These are phyloP conservation scores for Pyricularia pennisetigena DNA, from an alignment of 2,329 filamentous ascomycete genomes.

Conservation along the genomic window DNA sequence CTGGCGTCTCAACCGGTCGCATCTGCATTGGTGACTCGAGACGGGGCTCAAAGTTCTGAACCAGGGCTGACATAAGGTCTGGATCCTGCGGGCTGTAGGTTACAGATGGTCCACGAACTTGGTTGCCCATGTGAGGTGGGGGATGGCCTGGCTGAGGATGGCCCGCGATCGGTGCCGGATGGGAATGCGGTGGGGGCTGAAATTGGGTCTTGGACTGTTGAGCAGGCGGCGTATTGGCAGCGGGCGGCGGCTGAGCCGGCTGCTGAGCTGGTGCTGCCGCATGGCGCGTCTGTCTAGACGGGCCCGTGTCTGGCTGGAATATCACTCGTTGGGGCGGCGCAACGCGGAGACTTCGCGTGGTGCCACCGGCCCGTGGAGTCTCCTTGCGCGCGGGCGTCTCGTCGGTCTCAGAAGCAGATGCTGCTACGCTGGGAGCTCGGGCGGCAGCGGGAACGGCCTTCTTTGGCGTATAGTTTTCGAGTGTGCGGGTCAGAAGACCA, in stretches of 20 bases:
- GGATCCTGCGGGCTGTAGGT: slow-evolving; percentile 42
- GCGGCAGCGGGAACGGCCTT: slow-evolving; percentile 22
- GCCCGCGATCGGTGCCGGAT: slow-evolving; percentile 13
- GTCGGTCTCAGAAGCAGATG: slow-evolving; percentile 37
- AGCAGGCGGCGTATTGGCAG: slow-evolving; percentile 16
- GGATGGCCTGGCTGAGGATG: slow-evolving; percentile 11
- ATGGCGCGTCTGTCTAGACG: slow-evolving; percentile 56
- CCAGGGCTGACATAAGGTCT: slow-evolving; percentile 48
- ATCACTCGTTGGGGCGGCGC: slow-evolving; percentile 78
- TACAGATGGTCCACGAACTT: slow-evolving; percentile 31
- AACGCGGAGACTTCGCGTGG: slow-evolving; percentile 61
- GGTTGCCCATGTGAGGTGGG: slow-evolving; percentile 15
- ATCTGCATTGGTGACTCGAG: slow-evolving; percentile 51
- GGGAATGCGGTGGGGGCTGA: slow-evolving; percentile 16
- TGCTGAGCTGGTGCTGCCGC: slow-evolving; percentile 22
- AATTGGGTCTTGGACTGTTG: slow-evolving; percentile 8
- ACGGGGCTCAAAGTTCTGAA: slow-evolving; percentile 62
- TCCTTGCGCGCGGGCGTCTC: slow-evolving; percentile 49
- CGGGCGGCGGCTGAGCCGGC: slow-evolving; percentile 24
- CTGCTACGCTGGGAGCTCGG: background rate
- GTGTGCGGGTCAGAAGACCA: slow-evolving; percentile 64
- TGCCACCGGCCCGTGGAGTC: slow-evolving; percentile 41
- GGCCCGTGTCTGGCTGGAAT: slow-evolving; percentile 70
- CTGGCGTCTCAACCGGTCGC: slow-evolving; percentile 65
- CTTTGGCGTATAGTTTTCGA: slow-evolving; percentile 54